Base-by-base conservation (phyloP, 495 filamentous ascomycete species). In the Chaetomium tenue region DNA sequence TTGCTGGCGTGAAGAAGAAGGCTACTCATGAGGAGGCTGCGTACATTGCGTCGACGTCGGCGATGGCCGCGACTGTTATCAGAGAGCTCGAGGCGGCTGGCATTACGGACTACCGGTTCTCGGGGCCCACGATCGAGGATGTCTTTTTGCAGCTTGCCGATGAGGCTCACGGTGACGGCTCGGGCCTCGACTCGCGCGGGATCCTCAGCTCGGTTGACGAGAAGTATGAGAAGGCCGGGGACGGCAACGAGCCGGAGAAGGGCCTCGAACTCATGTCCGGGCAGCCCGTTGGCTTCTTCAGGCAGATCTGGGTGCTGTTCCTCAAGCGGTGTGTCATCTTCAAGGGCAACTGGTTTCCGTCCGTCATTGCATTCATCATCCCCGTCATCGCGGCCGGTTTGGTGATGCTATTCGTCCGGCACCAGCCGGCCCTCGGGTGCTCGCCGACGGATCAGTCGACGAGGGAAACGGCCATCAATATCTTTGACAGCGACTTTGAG, bases 121-220 rank as follows among this genome's bases (percentile, higher is more conserved):
- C 85, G 33, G 91, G 91, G 0, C 92, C 92, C 3, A 93, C 89
- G 0, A 93, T 96, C 63, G 91, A 93, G 71, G 89, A 93, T 69
- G 89, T 94, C 0, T 96, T 96, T 74, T 75, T 95, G 61, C 89
- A 90, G 63, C 82, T 95, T 39, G 91, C 91, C 1, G 88, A 89
- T 60, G 90, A 93, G 71, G 77, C 84, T 60, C 71, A 72, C 52
- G 72, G 72, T 6, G 79, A 84, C 65, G 63, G 63, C 39, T 60
- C 61, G 33, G 61, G 7, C 2, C 25, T 55, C 8, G 52, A 61
- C 22, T 16, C 50, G 44, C 54, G 55, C 30, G 66, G 67, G 70
- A 62, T 58, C 58, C 26, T 44, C 42, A 61, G 51, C 37, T 64
- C 69, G 52, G 58, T 42, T 3, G 61, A 66, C 30, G 66, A 74